Evolutionary conservation across 225 moss, liverwort and hornwort species (phyloP).

Genomic region (Climacium dendroides): DNA sequence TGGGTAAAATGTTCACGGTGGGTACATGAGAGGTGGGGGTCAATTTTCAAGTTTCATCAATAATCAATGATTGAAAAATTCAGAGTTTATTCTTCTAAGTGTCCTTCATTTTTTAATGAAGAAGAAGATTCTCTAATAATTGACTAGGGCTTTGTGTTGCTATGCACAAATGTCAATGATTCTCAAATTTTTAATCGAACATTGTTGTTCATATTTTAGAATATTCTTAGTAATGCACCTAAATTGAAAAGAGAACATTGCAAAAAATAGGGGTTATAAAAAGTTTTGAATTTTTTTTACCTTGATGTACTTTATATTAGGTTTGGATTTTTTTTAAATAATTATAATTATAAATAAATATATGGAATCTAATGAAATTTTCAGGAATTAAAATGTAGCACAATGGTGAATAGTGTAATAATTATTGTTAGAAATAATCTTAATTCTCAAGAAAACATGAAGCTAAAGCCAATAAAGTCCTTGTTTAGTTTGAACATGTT

Average conservation of each 20-base stretch:
- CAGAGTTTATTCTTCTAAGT: rapidly evolving
- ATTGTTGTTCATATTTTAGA: background rate
- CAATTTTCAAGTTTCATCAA: background rate
- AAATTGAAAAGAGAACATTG: background rate
- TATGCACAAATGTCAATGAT: background rate
- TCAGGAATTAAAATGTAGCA: too few relatives aligned
- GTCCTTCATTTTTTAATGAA: background rate
- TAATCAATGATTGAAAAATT: background rate
- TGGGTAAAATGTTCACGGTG: background rate
- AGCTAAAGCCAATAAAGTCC: too few relatives aligned
- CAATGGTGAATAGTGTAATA: too few relatives aligned
- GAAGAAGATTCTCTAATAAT: background rate
- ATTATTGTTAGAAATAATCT: too few relatives aligned
- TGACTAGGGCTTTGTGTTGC: background rate
- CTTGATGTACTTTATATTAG: background rate
- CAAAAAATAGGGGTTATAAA: rapidly evolving
- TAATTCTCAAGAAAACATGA: too few relatives aligned
- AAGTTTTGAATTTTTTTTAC: rapidly evolving
- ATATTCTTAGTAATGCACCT: too few relatives aligned
- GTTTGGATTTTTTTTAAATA: too few relatives aligned
- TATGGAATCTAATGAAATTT: too few relatives aligned
- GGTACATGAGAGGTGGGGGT: background rate
- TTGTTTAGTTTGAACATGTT: background rate
- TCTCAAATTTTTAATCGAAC: background rate
- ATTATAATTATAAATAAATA: too few relatives aligned